Conservation (phyloP, 306 rosid species). For the Hylodesmum podocarpum region DNA sequence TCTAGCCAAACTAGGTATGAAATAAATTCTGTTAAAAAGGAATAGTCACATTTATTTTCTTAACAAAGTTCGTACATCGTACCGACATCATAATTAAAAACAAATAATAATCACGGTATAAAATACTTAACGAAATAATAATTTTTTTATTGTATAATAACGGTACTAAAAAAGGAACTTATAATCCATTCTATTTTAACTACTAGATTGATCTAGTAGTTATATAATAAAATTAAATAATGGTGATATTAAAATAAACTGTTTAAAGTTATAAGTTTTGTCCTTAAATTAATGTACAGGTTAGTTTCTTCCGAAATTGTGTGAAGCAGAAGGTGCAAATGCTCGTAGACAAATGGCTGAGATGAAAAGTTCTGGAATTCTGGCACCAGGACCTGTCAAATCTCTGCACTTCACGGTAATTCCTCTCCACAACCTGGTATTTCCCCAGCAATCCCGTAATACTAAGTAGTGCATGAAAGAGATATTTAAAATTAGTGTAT, state of each 20-base stretch:
- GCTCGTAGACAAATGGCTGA: constrained; percentile 55
- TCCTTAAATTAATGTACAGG: constrained; percentile 32
- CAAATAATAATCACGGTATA: too few species aligned
- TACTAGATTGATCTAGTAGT: too few species aligned
- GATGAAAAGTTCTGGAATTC: constrained; percentile 54
- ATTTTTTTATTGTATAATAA: too few species aligned
- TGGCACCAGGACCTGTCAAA: constrained; percentile 55
- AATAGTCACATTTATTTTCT: too few species aligned
- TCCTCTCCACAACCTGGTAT: constrained; percentile 14
- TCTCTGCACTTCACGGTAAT: constrained; percentile 7
- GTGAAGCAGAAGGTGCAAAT: constrained; percentile 51
- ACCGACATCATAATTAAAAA: too few species aligned
- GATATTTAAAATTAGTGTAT: background rate
- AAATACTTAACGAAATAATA: background rate
- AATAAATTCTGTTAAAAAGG: too few species aligned
- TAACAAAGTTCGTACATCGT: too few species aligned
- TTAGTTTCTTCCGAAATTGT: constrained; percentile 70
- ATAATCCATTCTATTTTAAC: too few species aligned
- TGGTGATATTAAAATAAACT: too few species aligned
- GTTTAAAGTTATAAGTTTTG: background rate
- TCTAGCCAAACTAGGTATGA: too few species aligned
- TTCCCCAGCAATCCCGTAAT: constrained; percentile 38
- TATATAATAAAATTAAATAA: too few species aligned
- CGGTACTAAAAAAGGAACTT: too few species aligned
- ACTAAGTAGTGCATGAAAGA: background rate